phyloP scores from a whole-genome alignment of 2,329 filamentous ascomycete species.

The Fusarium penzigii region DNA sequence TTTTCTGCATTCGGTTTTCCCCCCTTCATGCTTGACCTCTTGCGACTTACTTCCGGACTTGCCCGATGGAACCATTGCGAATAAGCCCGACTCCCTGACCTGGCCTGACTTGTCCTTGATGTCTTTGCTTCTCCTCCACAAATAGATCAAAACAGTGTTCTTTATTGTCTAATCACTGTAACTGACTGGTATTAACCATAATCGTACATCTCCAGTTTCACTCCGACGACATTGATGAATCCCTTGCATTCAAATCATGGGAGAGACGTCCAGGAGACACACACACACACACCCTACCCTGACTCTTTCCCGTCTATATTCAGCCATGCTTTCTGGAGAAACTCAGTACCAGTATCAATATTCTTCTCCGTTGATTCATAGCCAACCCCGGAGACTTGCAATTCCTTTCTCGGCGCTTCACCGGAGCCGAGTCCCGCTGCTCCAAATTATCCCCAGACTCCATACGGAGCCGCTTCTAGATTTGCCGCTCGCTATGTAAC shows the following conservation, averaged over 20 bases:
- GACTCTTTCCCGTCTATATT: too few species aligned
- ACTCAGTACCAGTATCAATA: too few species aligned
- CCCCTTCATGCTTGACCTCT: constrained; percentile 20
- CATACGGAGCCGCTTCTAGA: constrained; percentile 21
- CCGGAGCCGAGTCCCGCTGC: constrained; percentile 28
- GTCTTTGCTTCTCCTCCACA: constrained; percentile 21
- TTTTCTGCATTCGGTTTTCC: too few species aligned
- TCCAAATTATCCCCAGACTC: constrained; percentile 21
- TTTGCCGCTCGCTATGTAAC: constrained; percentile 6
- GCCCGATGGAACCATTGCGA: constrained; percentile 23
- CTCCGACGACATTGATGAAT: too few species aligned
- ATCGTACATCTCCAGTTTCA: too few species aligned
- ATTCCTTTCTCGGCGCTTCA: constrained; percentile 32
- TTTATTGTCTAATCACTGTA: too few species aligned
- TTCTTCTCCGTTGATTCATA: constrained; percentile 14
- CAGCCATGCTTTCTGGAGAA: too few species aligned
- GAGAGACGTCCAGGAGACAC: too few species aligned
- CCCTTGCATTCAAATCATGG: too few species aligned
- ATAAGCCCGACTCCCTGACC: constrained; percentile 27
- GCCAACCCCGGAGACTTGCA: constrained; percentile 14
- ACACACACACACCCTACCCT: too few species aligned
- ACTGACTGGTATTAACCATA: too few species aligned
- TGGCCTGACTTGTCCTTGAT: constrained; percentile 29
- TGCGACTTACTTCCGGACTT: constrained; percentile 29
- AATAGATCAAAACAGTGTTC: too few species aligned